These are phyloP conservation scores for Scleroderma bovista DNA, from an alignment of 768 basidiomycete species.

Conservation along the genomic window DNA sequence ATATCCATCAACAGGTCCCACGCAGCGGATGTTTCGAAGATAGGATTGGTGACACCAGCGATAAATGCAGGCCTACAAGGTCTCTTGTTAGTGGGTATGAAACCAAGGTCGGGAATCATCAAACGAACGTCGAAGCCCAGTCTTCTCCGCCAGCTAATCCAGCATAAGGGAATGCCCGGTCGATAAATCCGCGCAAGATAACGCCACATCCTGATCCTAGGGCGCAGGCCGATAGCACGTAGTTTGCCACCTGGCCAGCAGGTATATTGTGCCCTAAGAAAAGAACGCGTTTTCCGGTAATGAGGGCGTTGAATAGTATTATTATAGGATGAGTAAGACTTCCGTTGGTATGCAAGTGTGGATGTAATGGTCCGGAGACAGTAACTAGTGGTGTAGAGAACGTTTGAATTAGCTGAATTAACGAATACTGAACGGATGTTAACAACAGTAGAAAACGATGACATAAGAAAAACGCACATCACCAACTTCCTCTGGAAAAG, in stretches of 20 bases:
- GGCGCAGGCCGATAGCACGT: slow-evolving; percentile 92
- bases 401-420: slow-evolving; percentile 84
- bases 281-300: slow-evolving; percentile 94
- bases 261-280: slow-evolving; percentile 89
- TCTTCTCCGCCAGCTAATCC: slow-evolving; percentile 85
- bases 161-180: slow-evolving; percentile 92
- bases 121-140: slow-evolving; percentile 78
- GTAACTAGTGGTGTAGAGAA: slow-evolving; percentile 59
- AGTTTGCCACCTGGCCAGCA: slow-evolving; percentile 84
- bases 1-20: slow-evolving; percentile 97
- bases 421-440: slow-evolving; percentile 62
- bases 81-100: neutral
- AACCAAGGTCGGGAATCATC: neutral
- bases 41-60: slow-evolving; percentile 96
- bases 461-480: slow-evolving; percentile 57
- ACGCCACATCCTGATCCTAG: slow-evolving; percentile 87
- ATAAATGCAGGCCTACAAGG: slow-evolving; percentile 77
- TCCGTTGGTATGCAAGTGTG: slow-evolving; percentile 92
- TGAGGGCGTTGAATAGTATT: slow-evolving; percentile 90
- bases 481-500: slow-evolving; percentile 93
- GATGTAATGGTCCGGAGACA: slow-evolving; percentile 73
- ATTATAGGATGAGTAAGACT: slow-evolving; percentile 89
- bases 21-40: slow-evolving; percentile 78
- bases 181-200: slow-evolving; percentile 79
- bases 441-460: neutral